Evolutionary conservation across 2,329 filamentous ascomycete species (phyloP), one percentile per base, ranked within the genome.

Genomic region (Epichloe sibirici): DNA sequence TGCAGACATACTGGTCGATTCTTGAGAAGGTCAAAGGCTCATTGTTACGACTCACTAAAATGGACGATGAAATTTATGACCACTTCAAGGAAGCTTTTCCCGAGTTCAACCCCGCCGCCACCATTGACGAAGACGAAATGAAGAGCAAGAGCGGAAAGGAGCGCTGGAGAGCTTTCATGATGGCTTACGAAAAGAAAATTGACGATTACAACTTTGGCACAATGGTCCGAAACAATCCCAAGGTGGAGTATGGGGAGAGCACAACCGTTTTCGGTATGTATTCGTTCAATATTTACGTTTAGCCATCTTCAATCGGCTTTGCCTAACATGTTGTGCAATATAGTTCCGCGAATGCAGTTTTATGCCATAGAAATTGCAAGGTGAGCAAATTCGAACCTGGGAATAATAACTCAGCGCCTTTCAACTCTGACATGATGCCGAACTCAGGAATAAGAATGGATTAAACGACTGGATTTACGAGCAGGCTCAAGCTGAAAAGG

Each of bases 201-300:
- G 86, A 93, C 57, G 94, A 98, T 71, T 98, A 84, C 77, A 98
- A 96, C 75, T 98, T 96, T 69, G 93, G 93, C 52, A 96, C 93
- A 37, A 90, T 98, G 79, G 69, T 98, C 62, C 82, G 93, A 53
- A 78, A 81, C 53, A 87, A 79, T 63, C 78, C 89, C 39, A 88
- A 86, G 62, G 81, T 70, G 51, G 91, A 96, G 69, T 97, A 98
- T 67, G 88, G 85, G 51, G 77, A 94, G 71, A 76, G 95, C 53
- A 88, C 85, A 51, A 95, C 90, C 3, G 95, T 98, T 51, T 97
- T 98, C 62, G 90, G 87, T 90, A 66, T 62, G 78, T 61, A 40
- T 25, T 12, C 11, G n/a, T 25, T 37, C 13, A 51, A 4, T 42
- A 6, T 15, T 23, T 13, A 23, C 40, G 17, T 11, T 4, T 2